Evolutionary conservation across 2,329 filamentous ascomycete genomes (phyloP), one percentile per base, ranked within the genome.

Genomic region (Emmonsiellopsis sp.): DNA sequence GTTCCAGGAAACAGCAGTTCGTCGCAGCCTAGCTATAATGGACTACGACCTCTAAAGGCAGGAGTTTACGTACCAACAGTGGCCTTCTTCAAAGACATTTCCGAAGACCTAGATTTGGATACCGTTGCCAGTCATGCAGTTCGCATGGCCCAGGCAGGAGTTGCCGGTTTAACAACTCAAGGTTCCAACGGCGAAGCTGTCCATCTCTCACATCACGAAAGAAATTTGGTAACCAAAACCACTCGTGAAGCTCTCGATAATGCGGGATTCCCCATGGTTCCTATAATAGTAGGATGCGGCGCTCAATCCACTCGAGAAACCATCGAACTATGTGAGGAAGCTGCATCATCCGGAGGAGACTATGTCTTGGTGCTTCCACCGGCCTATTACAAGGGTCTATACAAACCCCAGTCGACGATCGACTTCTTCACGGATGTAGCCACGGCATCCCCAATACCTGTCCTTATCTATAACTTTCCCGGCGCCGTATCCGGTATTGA

Each of bases 141-240:
- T 60, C 85, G 88, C 47, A 82, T 95, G 47, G 86, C 84, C 40
- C 77, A 83, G 66, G 86, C 83, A 54, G 90, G 90, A 7, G 81
- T 95, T 9, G 87, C 84, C 47, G 89, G 89, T 37, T 79, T 95
- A 31, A 87, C 93, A 43, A 86, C 85, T 60, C 89, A 93, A 85
- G 89, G 90, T 57, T 94, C 88, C 61, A 95, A 94, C 71, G 89
- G 89, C 56, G 89, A 95, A 74, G 88, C 89, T 27, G 86, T 89
- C 53, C 88, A 95, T 74, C 84, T 91, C 63, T 87, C 85, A 52
- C 81, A 82, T 44, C 81, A 85, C 57, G 89, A 95, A 72, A 90
- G 90, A 68, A 69, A 82, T 47, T 80, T 81, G 34, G 84, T 93
- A 58, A 92, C 87, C 14, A 77, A 77, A 64, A 86, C 88, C 51